Evolutionary conservation across 495 filamentous ascomycete genomes (phyloP), one percentile per base, ranked within the genome.

Genomic region (Tetracladium marchalianum): DNA sequence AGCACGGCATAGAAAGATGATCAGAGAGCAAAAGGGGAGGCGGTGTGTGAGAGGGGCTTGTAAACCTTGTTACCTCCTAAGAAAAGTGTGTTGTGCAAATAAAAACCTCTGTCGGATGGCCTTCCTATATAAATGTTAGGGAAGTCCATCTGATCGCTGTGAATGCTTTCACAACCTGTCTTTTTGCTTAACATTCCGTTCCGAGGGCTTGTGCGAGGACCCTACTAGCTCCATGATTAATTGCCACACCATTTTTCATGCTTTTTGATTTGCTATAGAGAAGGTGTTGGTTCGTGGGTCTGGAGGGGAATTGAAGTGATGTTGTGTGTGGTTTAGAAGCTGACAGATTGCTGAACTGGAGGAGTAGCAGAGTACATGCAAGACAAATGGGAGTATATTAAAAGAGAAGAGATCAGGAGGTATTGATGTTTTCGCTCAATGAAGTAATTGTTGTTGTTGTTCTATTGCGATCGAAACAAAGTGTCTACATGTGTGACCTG

Each of bases 151-250:
- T 31, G 43, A 15, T 13, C 15, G 13, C 16, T 44, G 54, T 57
- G 50, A 50, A 57, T 46, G 24, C 17, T 43, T 48, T 51, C 49
- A 56, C 49, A 22, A 39, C 42, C 11, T 5, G 43, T 16, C 13
- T 44, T 27, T 34, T 11, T 16, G 17, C 27, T 37, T 11, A 31
- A 39, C 32, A 27, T 27, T 27, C 3, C 22, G n/a, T 16, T 42
- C 47, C 31, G 22, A 43, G 43, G 43, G 33, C 22, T 31, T 7
- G 12, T 11, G 39, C 33, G 35, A 31, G 13, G 33, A 27, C 46
- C 53, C 53, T 47, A n/a, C 49, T 40, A 49, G 18, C 15, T 4
- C 39, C 13, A 7, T 17, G 43, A 56, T 49, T 46, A 56, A 52
- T 43, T 56, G 45, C 37, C 53, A 52, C 53, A 56, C 38, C 34